Evolutionary conservation across 768 basidiomycete species (phyloP), one percentile per base, ranked within the genome.

Genomic region (Suillus subluteus): DNA sequence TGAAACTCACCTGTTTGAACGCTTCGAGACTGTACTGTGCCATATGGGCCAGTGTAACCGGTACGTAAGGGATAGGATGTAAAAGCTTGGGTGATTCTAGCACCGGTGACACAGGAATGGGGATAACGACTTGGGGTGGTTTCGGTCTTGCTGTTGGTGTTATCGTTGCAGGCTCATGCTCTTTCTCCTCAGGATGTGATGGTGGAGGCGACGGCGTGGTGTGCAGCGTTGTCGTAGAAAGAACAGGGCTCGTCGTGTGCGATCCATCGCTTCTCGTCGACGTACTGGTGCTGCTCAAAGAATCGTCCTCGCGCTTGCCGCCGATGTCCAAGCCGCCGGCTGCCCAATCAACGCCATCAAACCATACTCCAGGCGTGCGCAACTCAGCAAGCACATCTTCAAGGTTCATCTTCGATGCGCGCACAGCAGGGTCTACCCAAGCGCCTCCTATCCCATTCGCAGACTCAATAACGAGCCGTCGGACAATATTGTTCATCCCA

Each of bases 171-270:
- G 73, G 76, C 63, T 80, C 82, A 55, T 78, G 76, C 15, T 77
- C 77, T 66, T 79, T 79, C 64, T 76, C 76, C 50, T 75, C 72
- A 26, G 69, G 70, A 18, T 72, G 73, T 2, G 76, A 71, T 35
- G 91, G 91, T 0, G 90, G 88, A 0, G 91, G 91, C 2, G 88
- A 90, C 0, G 91, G 91, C 8, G 91, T 92, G n/a, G 91, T 93
- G 68, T 89, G 88, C 38, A 92, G 72, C 8, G 91, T 93, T 9
- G 88, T 86, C 1, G 90, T 89, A 15, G 90, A 91, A 35, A 92
- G 73, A 4, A 91, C 90, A 0, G 91, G 91, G 69, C 90, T 91
- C 23, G 91, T 91, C 67, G 75, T 81, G 26, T 88, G 87, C 6
- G 87, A 89, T 9, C 80, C 82, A 61, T 82, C 82, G 54, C 82